Conservation (phyloP, 2,329 filamentous ascomycete genomes). For the Intubia oerlemansii region DNA sequence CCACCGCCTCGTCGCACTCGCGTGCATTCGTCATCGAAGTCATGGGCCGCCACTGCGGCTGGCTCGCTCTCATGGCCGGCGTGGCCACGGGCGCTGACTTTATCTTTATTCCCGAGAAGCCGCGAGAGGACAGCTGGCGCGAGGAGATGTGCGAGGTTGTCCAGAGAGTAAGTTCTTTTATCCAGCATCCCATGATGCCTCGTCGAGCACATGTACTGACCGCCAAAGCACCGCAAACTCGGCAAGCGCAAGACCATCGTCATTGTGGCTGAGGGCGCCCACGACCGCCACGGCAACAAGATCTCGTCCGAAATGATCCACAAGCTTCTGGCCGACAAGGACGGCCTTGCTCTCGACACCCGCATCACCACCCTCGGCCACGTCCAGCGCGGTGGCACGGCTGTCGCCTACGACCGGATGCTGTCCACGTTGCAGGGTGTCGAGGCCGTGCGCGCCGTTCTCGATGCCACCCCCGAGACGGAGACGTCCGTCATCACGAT, state of each 20-base stretch:
- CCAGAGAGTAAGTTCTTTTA: constrained; percentile 21
- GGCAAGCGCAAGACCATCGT: constrained; percentile 97
- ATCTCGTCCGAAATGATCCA: constrained; percentile 70
- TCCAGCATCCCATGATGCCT: too few species aligned
- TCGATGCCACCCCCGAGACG: constrained; percentile 73
- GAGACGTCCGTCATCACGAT: constrained; percentile 92
- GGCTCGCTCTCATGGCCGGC: constrained; percentile 89
- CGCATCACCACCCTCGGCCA: constrained; percentile 89
- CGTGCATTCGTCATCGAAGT: constrained; percentile 95
- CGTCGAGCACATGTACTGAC: too few species aligned
- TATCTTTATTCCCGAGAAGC: constrained; percentile 90
- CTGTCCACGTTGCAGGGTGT: constrained; percentile 83
- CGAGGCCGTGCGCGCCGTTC: constrained; percentile 77
- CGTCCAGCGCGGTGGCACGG: constrained; percentile 85
- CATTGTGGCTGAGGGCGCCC: constrained; percentile 88
- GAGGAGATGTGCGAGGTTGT: constrained; percentile 70
- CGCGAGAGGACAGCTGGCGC: constrained; percentile 70
- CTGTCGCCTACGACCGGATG: constrained; percentile 88
- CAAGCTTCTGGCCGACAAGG: constrained; percentile 58
- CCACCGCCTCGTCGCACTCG: constrained; percentile 83
- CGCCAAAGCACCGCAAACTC: constrained; percentile 63
- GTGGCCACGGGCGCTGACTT: constrained; percentile 92
- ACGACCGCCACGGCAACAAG: constrained; percentile 64
- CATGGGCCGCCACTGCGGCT: constrained; percentile 95
- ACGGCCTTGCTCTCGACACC: constrained; percentile 63